Percentiles rank a stretch among this genome's conserved stretches.
These are phyloP conservation scores for Basidiobolus meristosporus DNA, from an alignment of 371 early-diverging fungal species.

Conservation along the genomic window DNA sequence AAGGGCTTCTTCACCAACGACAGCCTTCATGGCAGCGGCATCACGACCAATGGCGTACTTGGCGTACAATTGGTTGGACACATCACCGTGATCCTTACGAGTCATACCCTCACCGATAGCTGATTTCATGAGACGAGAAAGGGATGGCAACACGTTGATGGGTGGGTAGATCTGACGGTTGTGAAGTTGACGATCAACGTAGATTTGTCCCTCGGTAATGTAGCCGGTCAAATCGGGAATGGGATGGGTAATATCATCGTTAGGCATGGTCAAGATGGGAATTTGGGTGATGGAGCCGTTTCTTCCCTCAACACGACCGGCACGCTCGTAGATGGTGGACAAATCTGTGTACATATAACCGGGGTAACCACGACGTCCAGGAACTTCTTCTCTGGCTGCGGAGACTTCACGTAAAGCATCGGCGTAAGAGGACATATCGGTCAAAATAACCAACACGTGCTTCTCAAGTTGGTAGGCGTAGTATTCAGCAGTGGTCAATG, in stretches of 20 bases:
- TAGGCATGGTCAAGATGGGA: slow-evolving; percentile 99
- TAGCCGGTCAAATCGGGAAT: slow-evolving; percentile 99
- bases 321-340: slow-evolving; percentile 99
- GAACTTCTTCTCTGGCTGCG: slow-evolving; percentile 99
- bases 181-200: slow-evolving; percentile 97
- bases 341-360: slow-evolving; percentile 99
- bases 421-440: slow-evolving; percentile 99
- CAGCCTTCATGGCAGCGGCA: slow-evolving; percentile 99
- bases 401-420: slow-evolving; percentile 99
- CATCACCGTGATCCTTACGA: slow-evolving; percentile 99
- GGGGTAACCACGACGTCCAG: slow-evolving; percentile 99
- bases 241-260: slow-evolving; percentile 99
- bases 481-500: slow-evolving; percentile 99
- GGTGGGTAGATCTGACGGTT: slow-evolving; percentile 99
- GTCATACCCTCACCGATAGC: slow-evolving; percentile 99
- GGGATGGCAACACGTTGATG: slow-evolving; percentile 98
- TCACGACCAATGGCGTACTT: slow-evolving; percentile 99
- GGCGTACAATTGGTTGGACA: slow-evolving; percentile 99
- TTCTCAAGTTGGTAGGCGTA: slow-evolving; percentile 99
- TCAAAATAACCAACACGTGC: slow-evolving; percentile 99
- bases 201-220: slow-evolving; percentile 99
- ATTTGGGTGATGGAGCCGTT: slow-evolving; percentile 99
- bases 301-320: slow-evolving; percentile 98
- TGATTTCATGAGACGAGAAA: slow-evolving; percentile 99
- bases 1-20: slow-evolving; percentile 99